Base-by-base conservation (phyloP, 2,329 filamentous ascomycete species). In the Aspergillus persii region DNA sequence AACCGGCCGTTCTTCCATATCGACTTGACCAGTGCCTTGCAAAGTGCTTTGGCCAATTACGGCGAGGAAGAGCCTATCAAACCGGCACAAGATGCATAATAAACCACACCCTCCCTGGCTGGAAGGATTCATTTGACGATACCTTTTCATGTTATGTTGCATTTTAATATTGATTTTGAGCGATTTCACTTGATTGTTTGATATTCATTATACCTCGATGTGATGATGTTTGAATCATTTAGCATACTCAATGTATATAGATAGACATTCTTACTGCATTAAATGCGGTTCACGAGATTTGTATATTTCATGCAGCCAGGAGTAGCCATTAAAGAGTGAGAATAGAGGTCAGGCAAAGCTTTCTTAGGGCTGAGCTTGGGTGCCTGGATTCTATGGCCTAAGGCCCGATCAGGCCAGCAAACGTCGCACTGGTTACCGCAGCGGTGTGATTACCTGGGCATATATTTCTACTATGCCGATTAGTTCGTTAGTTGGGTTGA, bases 1-100 rank as follows among this genome's bases (percentile, higher is more conserved):
- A 95, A 96, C 75, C 81, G 91, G 66, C 94, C 95, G 4, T 84
- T 97, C 66, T 98, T 99, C 84, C 95, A 99, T 72, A 86, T 96
- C 55, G 95, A 98, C 74, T 78, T 98, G 54, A 95, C 91, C 3
- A 92, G 88, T 69, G 95, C 95, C 6, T 77, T 98, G 66, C 91
- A 97, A 75, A 92, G 89, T 67, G 94, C 92, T 2, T 86, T 97
- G 68, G 86, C 88, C 31, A 96, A 96, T 66, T 84, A 91, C 2
- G 57, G 52, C 12, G 33, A 58, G 26, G 36, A 47, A n/a, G 51
- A 58, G 8, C 57, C 57, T n/a, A 33, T 27, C 4, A 30, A 51
- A 47, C 26, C 54, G 46, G 57, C 48, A 29, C 57, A 50, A 12
- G 50, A 53, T 41, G 48, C 53, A 27, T 61, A 59, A 23, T 26